Conservation (phyloP, 805 yeast species). For the Starmerella vitae region DNA sequence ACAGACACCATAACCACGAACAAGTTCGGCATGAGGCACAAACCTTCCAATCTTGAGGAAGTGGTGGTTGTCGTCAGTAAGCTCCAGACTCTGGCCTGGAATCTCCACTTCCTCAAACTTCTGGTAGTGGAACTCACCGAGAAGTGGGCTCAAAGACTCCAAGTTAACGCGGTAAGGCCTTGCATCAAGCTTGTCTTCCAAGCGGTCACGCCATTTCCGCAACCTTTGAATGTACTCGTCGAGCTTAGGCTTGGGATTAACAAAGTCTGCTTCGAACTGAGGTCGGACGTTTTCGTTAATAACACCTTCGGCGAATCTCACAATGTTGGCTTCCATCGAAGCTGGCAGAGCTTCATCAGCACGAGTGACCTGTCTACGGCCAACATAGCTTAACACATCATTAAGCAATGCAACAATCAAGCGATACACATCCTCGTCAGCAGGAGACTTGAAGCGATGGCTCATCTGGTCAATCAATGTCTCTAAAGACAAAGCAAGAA, state of each 20-base stretch:
- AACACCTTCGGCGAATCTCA: constrained; percentile 83
- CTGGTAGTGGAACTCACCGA: constrained; percentile 95
- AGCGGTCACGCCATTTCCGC: constrained; percentile 81
- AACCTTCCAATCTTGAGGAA: constrained; percentile 89
- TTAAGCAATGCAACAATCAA: constrained; percentile 80
- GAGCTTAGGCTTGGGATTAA: constrained; percentile 71
- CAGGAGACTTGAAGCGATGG: constrained; percentile 82
- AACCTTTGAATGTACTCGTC: constrained; percentile 74
- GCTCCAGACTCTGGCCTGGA: constrained; percentile 89
- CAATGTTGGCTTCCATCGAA: constrained; percentile 76
- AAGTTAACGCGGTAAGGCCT: constrained; percentile 65
- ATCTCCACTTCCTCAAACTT: constrained; percentile 95
- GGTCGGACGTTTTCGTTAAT: constrained; percentile 77
- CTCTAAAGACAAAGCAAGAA: constrained; percentile 81
- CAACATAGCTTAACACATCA: constrained; percentile 85
- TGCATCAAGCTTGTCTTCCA: constrained; percentile 84
- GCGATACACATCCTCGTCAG: constrained; percentile 93
- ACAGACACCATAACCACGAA: constrained; percentile 82
- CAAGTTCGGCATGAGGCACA: constrained; percentile 73
- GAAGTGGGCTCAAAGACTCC: constrained; percentile 85
- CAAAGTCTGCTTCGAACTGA: constrained; percentile 85
- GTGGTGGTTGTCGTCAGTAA: constrained; percentile 78
- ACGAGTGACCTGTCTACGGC: constrained; percentile 72
- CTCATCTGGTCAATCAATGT: constrained; percentile 90
- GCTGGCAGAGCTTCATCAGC: constrained; percentile 82